phyloP scores from a whole-genome alignment of 169 alveolate species.

The Plasmodium inui region DNA sequence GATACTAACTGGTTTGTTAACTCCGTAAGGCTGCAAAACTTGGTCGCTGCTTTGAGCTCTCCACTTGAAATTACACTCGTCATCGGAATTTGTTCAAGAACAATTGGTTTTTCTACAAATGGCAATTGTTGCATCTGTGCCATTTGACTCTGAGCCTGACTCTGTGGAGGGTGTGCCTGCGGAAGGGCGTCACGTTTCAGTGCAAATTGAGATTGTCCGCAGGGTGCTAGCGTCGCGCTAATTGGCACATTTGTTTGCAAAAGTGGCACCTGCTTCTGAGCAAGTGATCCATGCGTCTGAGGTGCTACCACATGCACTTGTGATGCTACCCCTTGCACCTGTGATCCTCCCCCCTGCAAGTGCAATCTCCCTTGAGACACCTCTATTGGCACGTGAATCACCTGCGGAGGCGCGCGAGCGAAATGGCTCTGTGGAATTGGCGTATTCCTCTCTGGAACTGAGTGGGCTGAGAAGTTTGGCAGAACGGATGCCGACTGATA shows the following conservation, averaged over 20 bases:
- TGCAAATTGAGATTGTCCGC: background rate
- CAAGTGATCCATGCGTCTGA: background rate
- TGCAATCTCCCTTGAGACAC: background rate
- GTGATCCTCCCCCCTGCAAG: background rate
- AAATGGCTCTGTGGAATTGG: background rate
- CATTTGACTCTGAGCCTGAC: background rate
- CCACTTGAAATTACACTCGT: conserved; percentile 1
- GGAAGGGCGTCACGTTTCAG: background rate
- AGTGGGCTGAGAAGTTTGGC: background rate
- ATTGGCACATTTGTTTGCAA: background rate
- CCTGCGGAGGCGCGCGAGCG: background rate
- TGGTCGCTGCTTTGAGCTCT: background rate
- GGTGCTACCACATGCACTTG: background rate
- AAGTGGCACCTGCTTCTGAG: background rate
- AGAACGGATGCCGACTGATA: conserved; percentile 4
- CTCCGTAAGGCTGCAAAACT: background rate
- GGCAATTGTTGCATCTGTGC: conserved; percentile 21
- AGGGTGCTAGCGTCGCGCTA: background rate
- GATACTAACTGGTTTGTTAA: conserved; percentile 8
- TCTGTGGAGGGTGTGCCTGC: conserved; percentile 1
- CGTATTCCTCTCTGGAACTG: background rate
- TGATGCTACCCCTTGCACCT: background rate
- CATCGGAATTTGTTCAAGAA: background rate
- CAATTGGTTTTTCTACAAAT: conserved; percentile 23
- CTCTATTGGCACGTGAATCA: conserved; percentile 2